Percentiles rank a stretch among this genome's conserved stretches.
Evolutionary conservation across 1,139 yeast genomes (phyloP).

Genomic region (Yamadazyma dendronema): DNA sequence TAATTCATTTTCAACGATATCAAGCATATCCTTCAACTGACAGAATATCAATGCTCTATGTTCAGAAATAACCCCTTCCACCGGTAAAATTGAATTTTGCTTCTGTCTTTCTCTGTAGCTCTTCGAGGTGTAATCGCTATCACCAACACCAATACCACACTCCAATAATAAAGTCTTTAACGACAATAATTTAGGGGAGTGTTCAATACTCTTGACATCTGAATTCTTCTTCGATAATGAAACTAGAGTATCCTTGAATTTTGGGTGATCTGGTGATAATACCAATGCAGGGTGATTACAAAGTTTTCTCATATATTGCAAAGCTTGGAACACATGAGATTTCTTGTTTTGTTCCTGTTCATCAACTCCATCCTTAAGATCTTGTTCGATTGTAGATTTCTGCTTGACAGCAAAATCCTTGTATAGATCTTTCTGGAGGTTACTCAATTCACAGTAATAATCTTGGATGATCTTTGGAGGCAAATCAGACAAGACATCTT

Average conservation of each 20-base stretch:
- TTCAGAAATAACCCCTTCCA: conserved; percentile 82
- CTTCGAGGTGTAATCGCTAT: conserved; percentile 37
- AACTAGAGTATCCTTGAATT: conserved; percentile 60
- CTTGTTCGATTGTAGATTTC: conserved; percentile 66
- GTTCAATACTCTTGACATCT: conserved; percentile 67
- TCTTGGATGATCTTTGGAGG: conserved; percentile 99
- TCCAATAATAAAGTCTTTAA: conserved; percentile 78
- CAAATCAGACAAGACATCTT: conserved; percentile 90
- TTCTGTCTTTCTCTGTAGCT: conserved; percentile 25
- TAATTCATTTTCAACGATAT: conserved; percentile 89
- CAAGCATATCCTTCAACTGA: conserved; percentile 96
- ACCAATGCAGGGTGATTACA: conserved; percentile 97
- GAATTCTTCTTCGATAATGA: conserved; percentile 60
- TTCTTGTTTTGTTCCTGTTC: conserved; percentile 52
- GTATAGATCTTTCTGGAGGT: conserved; percentile 81
- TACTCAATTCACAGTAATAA: conserved; percentile 93
- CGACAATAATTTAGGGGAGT: conserved; percentile 88
- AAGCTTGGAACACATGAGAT: conserved; percentile 94
- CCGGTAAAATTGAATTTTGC: conserved; percentile 37
- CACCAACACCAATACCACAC: conserved; percentile 86
- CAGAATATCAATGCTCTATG: conserved; percentile 96
- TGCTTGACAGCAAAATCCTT: conserved; percentile 91
- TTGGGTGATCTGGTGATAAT: conserved; percentile 83
- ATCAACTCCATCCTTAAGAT: conserved; percentile 44
- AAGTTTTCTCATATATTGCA: conserved; percentile 94